Percentiles rank a stretch among this genome's conserved stretches.
These are phyloP conservation scores for Phytophthora sp. DNA, from an alignment of 352 stramenopile genomes.

Conservation along the genomic window DNA sequence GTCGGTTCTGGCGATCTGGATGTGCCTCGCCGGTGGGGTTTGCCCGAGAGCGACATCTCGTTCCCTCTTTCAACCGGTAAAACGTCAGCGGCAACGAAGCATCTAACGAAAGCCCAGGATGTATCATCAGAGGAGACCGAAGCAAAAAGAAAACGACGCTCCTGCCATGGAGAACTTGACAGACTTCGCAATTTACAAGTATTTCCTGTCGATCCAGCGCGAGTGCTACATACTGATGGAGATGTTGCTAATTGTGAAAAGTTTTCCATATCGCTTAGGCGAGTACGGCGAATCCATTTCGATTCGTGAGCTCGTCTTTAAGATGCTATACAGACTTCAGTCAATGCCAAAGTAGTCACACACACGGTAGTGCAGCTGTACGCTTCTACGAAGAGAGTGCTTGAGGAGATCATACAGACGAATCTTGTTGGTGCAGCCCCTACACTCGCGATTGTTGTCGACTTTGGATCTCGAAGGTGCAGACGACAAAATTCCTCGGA, in stretches of 20 bases:
- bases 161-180: background rate
- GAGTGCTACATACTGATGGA: slow-evolving; percentile 9
- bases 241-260: slow-evolving; percentile 19
- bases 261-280: slow-evolving; percentile 6
- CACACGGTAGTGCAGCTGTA: slow-evolving; percentile 15
- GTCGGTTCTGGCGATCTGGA: slow-evolving; percentile 11
- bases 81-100: slow-evolving; percentile 6
- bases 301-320: slow-evolving; percentile 19
- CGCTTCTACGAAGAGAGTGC: slow-evolving; percentile 1
- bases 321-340: slow-evolving; percentile 10
- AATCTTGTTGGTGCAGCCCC: slow-evolving; percentile 3
- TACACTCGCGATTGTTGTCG: slow-evolving; percentile 4
- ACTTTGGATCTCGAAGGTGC: slow-evolving; percentile 20
- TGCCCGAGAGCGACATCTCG: background rate
- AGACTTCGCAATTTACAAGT: background rate
- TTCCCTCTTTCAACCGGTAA: slow-evolving; percentile 9
- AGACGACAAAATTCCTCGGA: slow-evolving; percentile 3
- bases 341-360: slow-evolving; percentile 1
- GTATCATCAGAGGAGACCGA: background rate
- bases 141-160: background rate
- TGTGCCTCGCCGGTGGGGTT: slow-evolving; percentile 7
- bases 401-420: background rate
- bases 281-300: slow-evolving; percentile 23
- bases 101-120: slow-evolving; percentile 9
- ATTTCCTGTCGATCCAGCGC: slow-evolving; percentile 8